Base-by-base conservation (phyloP, 257 asterid species). In the Echium plantagineum region DNA sequence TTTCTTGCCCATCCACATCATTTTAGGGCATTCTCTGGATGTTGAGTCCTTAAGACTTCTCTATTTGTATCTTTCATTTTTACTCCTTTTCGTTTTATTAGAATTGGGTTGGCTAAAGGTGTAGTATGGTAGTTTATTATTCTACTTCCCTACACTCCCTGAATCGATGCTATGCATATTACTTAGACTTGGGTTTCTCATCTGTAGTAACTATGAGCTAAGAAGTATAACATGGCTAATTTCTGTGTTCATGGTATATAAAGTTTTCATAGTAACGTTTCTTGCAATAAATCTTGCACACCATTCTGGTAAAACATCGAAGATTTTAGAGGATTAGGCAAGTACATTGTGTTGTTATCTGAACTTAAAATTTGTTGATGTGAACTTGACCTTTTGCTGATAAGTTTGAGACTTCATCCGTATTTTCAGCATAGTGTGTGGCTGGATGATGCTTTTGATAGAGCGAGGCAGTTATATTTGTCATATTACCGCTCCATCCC, bases 391-490 rank as follows among this genome's bases (percentile, higher is more conserved):
- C 10, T 53, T n/a, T 56, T 26, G 31, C 35, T 56, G 20, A 13
- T 54, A 32, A 54, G 19, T 19, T 19, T 55, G 53, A 49, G 47
- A 52, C 49, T 20, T 58, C 66, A 67, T 66, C 48, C 65, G 21
- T 60, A 59, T 64, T 56, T 78, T 82, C 99, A 93, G 99, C 95
- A 86, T 77, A 93, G 96, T 66, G 96, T 89, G 62, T 93, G 99
- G 99, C 75, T 89, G 74, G 97, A 93, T 21, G 99, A 93, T 62
- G 99, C 99, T 28, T 89, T 86, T 78, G 96, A 93, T 77, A 82
- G 99, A 75, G 99, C 99, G 67, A 89, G 86, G 65, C 97, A 89
- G 78, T 77, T 93, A 56, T 93, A 93, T 81, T 74, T 89, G 72
- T 93, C 99, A 52, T 89, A 84, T 77, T 93, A 81, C 65, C 97